Evolutionary conservation across 148 eudicot genomes (phyloP), one percentile per base, ranked within the genome.

Genomic region (Fallopia convolvulus): DNA sequence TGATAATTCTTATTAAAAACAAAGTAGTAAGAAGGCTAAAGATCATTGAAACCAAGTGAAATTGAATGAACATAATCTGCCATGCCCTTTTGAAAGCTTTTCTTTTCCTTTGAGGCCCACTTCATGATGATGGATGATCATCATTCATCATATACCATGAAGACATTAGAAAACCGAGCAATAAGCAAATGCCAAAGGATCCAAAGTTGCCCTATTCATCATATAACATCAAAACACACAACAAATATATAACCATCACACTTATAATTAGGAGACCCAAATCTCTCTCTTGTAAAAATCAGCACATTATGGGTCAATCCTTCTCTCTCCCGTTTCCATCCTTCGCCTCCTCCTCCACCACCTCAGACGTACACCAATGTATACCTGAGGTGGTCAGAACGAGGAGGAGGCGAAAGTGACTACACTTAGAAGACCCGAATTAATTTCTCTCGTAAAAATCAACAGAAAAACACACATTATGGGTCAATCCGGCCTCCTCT

Each of bases 101-200:
- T 26, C 30, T 32, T 23, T 70, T 73, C 79, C 75, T 40, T 42
- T 20, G 75, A 66, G 63, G 77, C 79, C 42, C 44, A 75, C 76
- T 74, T 52, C 76, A 74, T 23, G 66, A 68, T 70, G 20, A 36
- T 66, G 17, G 20, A 66, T 26, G 30, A 26, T 26, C 30, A 26
- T 26, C 30, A 26, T 26, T 11, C 42, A 66, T 68, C 44, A 39
- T 33, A 36, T 1, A 39, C 49, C 30, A 63, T 70, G 60, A 46
- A 76, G 70, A 42, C 32, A 72, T 0, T 36, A 79, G 52, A 52
- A 52, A 61, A 41, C 55, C 13, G 55, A n/a, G 65, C 74, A 66
- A n/a, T n/a, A n/a, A 76, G 71, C 2, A 72, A 79, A 79, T 83
- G 85, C 85, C 85, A 83, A 83, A 83, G 85, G 85, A 83, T 79